These are phyloP conservation scores for Madurella mycetomatis DNA, from an alignment of 2,329 filamentous ascomycete genomes.

Conservation along the genomic window DNA sequence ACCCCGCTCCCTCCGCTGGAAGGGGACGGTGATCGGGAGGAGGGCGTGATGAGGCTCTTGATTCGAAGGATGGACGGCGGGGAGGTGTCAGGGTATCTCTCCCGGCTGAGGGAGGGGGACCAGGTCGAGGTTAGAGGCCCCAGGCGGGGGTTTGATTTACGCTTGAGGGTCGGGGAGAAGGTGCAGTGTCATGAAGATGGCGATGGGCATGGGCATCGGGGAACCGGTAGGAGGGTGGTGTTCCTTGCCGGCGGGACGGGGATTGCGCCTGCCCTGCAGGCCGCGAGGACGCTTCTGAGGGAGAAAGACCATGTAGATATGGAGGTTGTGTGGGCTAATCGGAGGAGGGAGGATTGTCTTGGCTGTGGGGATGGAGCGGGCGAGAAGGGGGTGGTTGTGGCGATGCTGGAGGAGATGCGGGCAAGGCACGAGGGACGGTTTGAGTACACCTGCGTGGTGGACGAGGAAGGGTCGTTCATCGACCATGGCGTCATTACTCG, in stretches of 20 bases:
- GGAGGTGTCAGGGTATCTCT: conserved; percentile 81
- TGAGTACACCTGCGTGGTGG: conserved; percentile 70
- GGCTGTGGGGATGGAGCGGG: not conserved
- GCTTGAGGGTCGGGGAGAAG: conserved; percentile 30
- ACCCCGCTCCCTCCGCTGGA: conserved; percentile 68
- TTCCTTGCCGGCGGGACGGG: conserved; percentile 93
- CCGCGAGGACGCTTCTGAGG: conserved; percentile 57
- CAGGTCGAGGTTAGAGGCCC: conserved; percentile 75
- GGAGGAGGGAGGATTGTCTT: conserved; percentile 31
- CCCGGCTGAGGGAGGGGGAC: conserved; percentile 57
- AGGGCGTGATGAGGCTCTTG: conserved; percentile 60
- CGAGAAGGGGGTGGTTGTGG: conserved; percentile 49
- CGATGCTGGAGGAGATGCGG: conserved; percentile 61
- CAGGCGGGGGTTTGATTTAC: conserved; percentile 59
- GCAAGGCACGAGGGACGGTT: conserved; percentile 51
- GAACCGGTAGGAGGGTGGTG: conserved; percentile 46
- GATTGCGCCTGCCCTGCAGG: conserved; percentile 83
- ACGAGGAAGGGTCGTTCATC: conserved; percentile 71
- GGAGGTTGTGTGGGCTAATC: conserved; percentile 74
- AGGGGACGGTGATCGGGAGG: conserved; percentile 25
- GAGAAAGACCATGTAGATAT: conserved; percentile 23
- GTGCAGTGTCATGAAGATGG: conserved; percentile 8
- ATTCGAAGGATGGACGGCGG: conserved; percentile 74
- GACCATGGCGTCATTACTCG: conserved; percentile 45
- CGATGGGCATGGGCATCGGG: conserved; percentile 5